Base-by-base conservation (phyloP, 1,139 yeast genomes). In the Scheffersomyces quercinus region DNA sequence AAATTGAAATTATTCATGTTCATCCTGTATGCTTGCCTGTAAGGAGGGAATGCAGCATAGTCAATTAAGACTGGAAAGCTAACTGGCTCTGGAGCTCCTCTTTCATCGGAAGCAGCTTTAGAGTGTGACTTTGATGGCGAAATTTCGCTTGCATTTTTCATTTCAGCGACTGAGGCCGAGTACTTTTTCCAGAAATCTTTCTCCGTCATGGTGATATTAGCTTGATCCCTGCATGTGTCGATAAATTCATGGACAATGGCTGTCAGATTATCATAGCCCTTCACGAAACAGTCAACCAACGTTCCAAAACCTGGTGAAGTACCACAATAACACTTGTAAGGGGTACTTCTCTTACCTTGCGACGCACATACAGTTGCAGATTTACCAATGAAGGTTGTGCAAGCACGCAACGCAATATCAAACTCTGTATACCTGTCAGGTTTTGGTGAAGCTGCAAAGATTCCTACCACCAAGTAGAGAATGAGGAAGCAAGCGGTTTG, bases 1-100 rank as follows among this genome's bases (percentile, higher is more conserved):
- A 33, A 47, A 41, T 64, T 59, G 47, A 65, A 70, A 46, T 68
- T 69, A 4, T 70, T 72, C 34, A 65, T 53, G 45, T 64, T 70
- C 34, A 54, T 55, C 10, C 49, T 50, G 45, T 70, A 69, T 1
- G 66, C 52, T 2, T 44, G 49, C 24, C 44, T 35, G 43, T 58
- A 65, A 8, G 54, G 29, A 0, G 36, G n/a, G 14, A 56, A 43
- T 2, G 16, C 36, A 1, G 53, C 39, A 2, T 38, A 29, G 32
- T 64, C 47, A 12, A 66, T 46, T 6, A 44, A 49, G 5, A 67
- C 40, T 3, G 74, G 73, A 14, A 47, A 46, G 33, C 55, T 50
- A 7, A 61, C 41, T 0, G 59, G 55, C 3, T 40, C 42, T 2
- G 63, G 26, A 20, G 26, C 26, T 5, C 8, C 3, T 20, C 26